Percentiles rank a stretch among this genome's conserved stretches.
phyloP scores from a whole-genome alignment of 2,329 filamentous ascomycete species.

The Apiospora pterosperma region DNA sequence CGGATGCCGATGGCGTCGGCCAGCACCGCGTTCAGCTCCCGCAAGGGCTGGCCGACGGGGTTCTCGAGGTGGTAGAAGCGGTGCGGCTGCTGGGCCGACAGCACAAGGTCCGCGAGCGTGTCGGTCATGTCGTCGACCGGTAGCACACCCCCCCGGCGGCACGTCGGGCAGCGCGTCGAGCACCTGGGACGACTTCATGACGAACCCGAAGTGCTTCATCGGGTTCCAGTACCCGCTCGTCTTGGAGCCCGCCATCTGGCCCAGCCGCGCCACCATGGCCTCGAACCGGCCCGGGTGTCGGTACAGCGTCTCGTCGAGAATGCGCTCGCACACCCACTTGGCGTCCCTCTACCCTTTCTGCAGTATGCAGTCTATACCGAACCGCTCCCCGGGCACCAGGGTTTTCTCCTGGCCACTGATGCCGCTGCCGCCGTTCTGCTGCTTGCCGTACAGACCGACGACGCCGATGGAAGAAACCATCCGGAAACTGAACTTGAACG shows the following conservation, averaged over 20 bases:
- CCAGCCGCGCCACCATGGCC: slow-evolving; percentile 40
- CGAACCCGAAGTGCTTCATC: slow-evolving; percentile 45
- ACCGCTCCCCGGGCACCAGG: slow-evolving; percentile 41
- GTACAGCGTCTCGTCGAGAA: slow-evolving; percentile 45
- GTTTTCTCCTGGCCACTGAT: too few species aligned
- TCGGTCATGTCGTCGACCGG: slow-evolving; percentile 37
- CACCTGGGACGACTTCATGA: slow-evolving; percentile 48
- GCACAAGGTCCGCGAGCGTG: slow-evolving; percentile 24
- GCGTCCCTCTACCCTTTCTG: slow-evolving; percentile 51
- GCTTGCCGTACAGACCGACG: slow-evolving; percentile 31
- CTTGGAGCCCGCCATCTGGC: slow-evolving; percentile 50
- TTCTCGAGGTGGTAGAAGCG: slow-evolving; percentile 17
- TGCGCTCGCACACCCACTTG: slow-evolving; percentile 47
- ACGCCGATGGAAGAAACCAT: slow-evolving; percentile 40
- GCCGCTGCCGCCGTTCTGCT: too few species aligned
- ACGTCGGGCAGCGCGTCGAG: slow-evolving; percentile 39
- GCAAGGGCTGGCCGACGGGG: slow-evolving; percentile 21
- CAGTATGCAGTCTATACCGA: slow-evolving; percentile 36
- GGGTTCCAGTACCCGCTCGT: slow-evolving; percentile 52
- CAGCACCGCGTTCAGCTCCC: slow-evolving; percentile 17
- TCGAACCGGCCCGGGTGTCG: slow-evolving; percentile 38
- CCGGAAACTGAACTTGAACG: slow-evolving; percentile 31
- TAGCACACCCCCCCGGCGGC: slow-evolving; percentile 37
- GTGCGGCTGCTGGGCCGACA: too few species aligned
- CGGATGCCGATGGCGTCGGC: slow-evolving; percentile 19